Percentiles rank a stretch among this genome's conserved stretches.
These are phyloP conservation scores for Sedum album DNA, from an alignment of 164 flowering plant species.

Conservation along the genomic window DNA sequence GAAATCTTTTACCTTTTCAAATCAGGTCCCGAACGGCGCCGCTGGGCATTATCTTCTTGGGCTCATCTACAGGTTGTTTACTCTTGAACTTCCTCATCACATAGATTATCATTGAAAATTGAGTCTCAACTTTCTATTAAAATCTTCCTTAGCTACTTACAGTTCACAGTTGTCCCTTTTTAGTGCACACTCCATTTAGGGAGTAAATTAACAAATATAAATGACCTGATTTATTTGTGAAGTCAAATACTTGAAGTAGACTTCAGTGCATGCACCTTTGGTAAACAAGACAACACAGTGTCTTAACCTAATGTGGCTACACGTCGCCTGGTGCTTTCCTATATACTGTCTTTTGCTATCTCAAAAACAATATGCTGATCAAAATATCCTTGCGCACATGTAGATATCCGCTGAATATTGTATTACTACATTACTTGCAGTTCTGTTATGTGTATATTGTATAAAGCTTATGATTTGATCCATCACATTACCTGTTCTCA, in stretches of 20 bases:
- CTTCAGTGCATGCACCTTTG: too few relatives aligned
- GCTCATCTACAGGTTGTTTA: slow-evolving; percentile 74
- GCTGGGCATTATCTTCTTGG: slow-evolving; percentile 99
- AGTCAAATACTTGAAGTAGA: too few relatives aligned
- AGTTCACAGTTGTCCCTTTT: not conserved
- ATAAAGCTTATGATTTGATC: not conserved
- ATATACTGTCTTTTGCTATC: not conserved
- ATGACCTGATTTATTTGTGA: too few relatives aligned
- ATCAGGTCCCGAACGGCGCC: slow-evolving; percentile 94
- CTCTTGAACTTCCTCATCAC: not conserved
- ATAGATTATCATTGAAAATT: not conserved
- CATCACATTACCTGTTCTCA: not conserved
- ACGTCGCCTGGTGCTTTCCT: too few relatives aligned
- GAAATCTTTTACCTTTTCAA: slow-evolving; percentile 11
- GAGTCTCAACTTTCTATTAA: not conserved
- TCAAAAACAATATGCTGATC: not conserved
- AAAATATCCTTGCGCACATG: not conserved
- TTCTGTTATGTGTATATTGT: not conserved
- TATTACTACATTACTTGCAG: not conserved
- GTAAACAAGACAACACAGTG: not conserved
- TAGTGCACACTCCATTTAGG: not conserved
- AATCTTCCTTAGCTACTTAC: not conserved
- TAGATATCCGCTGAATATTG: not conserved
- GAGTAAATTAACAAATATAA: too few relatives aligned
- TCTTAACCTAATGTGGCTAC: not conserved